Evolutionary conservation across 1,139 yeast species (phyloP).

Genomic region (Geotrichum macrosporum): DNA sequence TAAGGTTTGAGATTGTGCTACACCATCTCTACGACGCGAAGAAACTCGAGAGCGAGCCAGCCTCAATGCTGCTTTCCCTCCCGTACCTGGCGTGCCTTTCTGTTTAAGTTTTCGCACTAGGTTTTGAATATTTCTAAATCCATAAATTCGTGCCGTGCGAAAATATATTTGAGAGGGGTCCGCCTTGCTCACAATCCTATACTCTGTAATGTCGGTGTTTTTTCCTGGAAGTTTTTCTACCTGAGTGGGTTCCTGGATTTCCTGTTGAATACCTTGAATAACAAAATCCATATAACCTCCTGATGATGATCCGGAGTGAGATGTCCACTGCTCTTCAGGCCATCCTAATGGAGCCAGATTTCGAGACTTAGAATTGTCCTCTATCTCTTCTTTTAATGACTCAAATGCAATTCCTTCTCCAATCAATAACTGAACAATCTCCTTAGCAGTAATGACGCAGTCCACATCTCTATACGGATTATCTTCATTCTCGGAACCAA

Average conservation of each 20-base stretch:
- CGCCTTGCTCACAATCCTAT: slow-evolving; percentile 46
- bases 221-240: slow-evolving; percentile 50
- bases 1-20: slow-evolving; percentile 19
- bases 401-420: slow-evolving; percentile 32
- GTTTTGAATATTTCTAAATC: slow-evolving; percentile 91
- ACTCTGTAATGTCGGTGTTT: slow-evolving; percentile 72
- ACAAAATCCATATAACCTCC: slow-evolving; percentile 66
- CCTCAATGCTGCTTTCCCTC: slow-evolving; percentile 22
- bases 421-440: slow-evolving; percentile 61
- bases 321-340: slow-evolving; percentile 67
- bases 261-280: slow-evolving; percentile 31
- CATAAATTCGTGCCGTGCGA: slow-evolving; percentile 75
- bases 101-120: slow-evolving; percentile 77
- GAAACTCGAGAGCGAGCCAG: slow-evolving; percentile 15
- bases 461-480: slow-evolving; percentile 63
- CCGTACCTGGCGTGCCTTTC: slow-evolving; percentile 31
- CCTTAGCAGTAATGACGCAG: slow-evolving; percentile 90
- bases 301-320: slow-evolving; percentile 68
- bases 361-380: slow-evolving; percentile 17
- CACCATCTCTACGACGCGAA: slow-evolving; percentile 15
- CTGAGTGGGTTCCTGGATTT: slow-evolving; percentile 26
- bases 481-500: slow-evolving; percentile 36
- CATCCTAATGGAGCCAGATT: slow-evolving; percentile 50
- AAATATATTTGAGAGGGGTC: slow-evolving; percentile 45
- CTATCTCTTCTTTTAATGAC: slow-evolving; percentile 10